Conservation (phyloP, 2,329 filamentous ascomycete genomes). For the Cercospora canescens region DNA sequence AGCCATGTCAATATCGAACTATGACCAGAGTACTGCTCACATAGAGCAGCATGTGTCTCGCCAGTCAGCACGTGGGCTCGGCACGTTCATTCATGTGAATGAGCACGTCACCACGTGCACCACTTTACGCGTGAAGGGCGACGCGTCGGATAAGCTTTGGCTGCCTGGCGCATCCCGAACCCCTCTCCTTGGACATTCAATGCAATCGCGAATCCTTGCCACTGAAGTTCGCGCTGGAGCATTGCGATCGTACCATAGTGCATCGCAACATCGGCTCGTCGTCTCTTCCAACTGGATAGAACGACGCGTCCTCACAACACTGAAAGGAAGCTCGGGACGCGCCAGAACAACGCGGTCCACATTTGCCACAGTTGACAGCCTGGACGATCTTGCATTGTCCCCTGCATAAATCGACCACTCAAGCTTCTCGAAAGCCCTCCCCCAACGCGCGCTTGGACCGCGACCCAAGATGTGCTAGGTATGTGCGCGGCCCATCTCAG, state of each 20-base stretch:
- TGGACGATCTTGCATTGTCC: slow-evolving; percentile 5
- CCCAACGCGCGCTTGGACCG: slow-evolving; percentile 5
- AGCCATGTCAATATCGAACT: no score
- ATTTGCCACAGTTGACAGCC: background rate
- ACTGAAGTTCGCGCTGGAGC: background rate
- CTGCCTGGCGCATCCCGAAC: background rate
- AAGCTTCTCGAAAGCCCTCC: background rate
- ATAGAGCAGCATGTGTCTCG: background rate
- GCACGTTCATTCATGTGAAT: background rate
- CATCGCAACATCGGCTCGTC: background rate
- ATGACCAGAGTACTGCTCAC: no score
- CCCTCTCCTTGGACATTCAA: background rate
- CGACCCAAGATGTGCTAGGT: slow-evolving; percentile 5
- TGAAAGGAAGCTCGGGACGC: background rate
- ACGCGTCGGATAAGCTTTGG: background rate
- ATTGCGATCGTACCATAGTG: background rate
- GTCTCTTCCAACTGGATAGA: background rate
- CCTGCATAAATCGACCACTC: slow-evolving; percentile 9
- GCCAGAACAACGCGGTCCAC: background rate
- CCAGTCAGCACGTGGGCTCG: background rate
- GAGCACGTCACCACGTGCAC: background rate
- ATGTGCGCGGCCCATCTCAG: background rate
- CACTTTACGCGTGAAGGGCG: background rate
- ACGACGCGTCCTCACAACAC: background rate
- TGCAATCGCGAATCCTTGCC: no score